These are phyloP conservation scores for Rutidosis leptorrhynchoides DNA, from an alignment of 129 eudicot genomes.

Conservation along the genomic window DNA sequence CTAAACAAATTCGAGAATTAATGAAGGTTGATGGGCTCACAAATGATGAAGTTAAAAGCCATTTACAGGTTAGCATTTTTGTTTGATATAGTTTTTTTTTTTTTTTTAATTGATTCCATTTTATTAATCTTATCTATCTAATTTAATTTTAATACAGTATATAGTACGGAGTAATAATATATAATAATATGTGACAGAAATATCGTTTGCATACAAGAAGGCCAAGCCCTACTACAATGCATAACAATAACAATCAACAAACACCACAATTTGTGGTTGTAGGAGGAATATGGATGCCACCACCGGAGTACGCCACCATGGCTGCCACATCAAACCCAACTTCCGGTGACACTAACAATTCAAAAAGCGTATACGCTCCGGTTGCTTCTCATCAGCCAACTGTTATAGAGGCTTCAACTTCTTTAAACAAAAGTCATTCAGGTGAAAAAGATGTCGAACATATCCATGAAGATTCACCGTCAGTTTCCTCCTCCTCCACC, in stretches of 20 bases:
- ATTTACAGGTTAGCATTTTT: constrained; percentile 73
- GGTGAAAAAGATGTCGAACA: constrained; percentile 38
- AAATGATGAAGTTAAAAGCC: constrained; percentile 98
- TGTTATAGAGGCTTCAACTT: constrained; percentile 18
- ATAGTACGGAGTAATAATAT: too few relatives aligned
- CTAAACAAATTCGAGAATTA: constrained; percentile 96
- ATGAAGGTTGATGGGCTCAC: constrained; percentile 99
- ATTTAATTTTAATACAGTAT: too few relatives aligned
- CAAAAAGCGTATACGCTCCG: constrained; percentile 63
- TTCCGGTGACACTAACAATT: constrained; percentile 46
- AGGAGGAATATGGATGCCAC: constrained; percentile 98
- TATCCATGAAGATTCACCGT: constrained; percentile 48
- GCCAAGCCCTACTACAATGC: constrained; percentile 60
- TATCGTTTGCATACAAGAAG: constrained; percentile 88
- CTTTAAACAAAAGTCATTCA: constrained; percentile 33
- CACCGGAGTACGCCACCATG: constrained; percentile 57
- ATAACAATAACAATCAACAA: constrained; percentile 52
- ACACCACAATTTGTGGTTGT: constrained; percentile 92
- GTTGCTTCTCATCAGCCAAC: constrained; percentile 46
- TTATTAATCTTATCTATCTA: too few relatives aligned
- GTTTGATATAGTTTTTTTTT: too few relatives aligned
- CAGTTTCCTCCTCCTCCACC: constrained; percentile 68
- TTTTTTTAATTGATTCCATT: too few relatives aligned
- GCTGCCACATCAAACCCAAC: constrained; percentile 31
- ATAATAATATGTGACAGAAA: constrained; percentile 50